These are phyloP conservation scores for Lichtheimia hyalospora DNA, from an alignment of 371 early-diverging fungal species.

Conservation along the genomic window DNA sequence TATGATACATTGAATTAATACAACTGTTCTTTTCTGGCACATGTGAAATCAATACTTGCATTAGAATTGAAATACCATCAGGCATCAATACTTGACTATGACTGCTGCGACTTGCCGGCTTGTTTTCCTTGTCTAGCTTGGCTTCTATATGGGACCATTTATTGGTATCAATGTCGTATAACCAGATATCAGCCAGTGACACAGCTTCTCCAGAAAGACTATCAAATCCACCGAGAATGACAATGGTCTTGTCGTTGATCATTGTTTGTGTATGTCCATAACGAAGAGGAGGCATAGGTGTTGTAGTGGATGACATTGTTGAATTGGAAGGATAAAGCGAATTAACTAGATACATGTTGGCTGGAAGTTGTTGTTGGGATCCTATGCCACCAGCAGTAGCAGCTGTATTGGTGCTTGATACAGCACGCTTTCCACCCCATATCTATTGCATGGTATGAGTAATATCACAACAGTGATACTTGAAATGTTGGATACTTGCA, in stretches of 20 bases:
- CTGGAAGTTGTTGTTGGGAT: slow-evolving; percentile 11
- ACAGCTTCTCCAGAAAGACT: slow-evolving; percentile 34
- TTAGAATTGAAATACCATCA: slow-evolving; percentile 41
- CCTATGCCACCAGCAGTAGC: neutral
- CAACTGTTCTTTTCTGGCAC: no score
- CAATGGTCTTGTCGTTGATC: slow-evolving; percentile 25
- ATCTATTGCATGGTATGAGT: slow-evolving; percentile 16
- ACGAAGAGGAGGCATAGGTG: slow-evolving; percentile 21
- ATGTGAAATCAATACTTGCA: slow-evolving; percentile 18
- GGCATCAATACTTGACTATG: slow-evolving; percentile 44
- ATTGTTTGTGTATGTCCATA: slow-evolving; percentile 45
- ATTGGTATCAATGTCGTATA: slow-evolving; percentile 25
- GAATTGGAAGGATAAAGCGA: slow-evolving; percentile 31
- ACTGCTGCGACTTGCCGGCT: slow-evolving; percentile 39
- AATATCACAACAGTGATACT: no score
- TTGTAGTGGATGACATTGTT: slow-evolving; percentile 5
- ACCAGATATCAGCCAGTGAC: slow-evolving; percentile 37
- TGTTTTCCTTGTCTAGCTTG: slow-evolving; percentile 27
- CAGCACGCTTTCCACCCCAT: slow-evolving; percentile 42
- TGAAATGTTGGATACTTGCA: slow-evolving; percentile 14
- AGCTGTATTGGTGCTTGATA: neutral
- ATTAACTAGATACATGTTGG: slow-evolving; percentile 33
- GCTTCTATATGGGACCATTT: slow-evolving; percentile 32
- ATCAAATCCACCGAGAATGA: slow-evolving; percentile 45
- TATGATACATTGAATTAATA: no score